A percentile compares a stretch with the other conserved stretches of the same genome.
These are phyloP conservation scores for Trifolium dubium DNA, from an alignment of 306 rosid species.

Conservation along the genomic window DNA sequence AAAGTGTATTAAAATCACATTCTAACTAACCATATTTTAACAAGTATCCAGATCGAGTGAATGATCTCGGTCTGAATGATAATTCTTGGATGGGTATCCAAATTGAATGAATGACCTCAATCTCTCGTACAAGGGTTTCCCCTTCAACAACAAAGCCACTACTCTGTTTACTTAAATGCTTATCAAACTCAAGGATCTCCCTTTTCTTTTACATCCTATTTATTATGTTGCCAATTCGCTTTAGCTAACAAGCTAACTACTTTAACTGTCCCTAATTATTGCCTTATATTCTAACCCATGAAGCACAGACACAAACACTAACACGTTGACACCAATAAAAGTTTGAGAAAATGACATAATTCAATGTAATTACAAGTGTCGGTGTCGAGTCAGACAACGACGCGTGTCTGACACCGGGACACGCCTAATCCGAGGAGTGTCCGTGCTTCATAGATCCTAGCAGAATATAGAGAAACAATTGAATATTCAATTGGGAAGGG, in stretches of 20 bases:
- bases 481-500: neutral
- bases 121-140: neutral
- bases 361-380: too few relatives aligned
- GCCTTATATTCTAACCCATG: neutral
- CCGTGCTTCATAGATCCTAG: neutral
- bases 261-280: neutral
- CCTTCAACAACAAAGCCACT: neutral
- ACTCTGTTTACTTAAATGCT: neutral
- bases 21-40: constrained; percentile 12
- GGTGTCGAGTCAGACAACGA: too few relatives aligned
- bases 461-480: neutral
- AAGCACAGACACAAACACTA: too few relatives aligned
- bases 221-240: neutral
- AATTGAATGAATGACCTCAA: neutral
- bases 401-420: too few relatives aligned
- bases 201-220: neutral
- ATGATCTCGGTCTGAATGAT: neutral
- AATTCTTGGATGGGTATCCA: neutral
- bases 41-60: constrained; percentile 14
- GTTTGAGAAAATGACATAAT: too few relatives aligned
- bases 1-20: constrained; percentile 23
- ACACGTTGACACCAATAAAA: too few relatives aligned
- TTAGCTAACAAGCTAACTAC: neutral
- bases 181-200: neutral
- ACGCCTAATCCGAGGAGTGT: too few relatives aligned